Evolutionary conservation across 805 yeast genomes (phyloP), one percentile per base, ranked within the genome.

Genomic region (Jamesozyma lodderae): DNA sequence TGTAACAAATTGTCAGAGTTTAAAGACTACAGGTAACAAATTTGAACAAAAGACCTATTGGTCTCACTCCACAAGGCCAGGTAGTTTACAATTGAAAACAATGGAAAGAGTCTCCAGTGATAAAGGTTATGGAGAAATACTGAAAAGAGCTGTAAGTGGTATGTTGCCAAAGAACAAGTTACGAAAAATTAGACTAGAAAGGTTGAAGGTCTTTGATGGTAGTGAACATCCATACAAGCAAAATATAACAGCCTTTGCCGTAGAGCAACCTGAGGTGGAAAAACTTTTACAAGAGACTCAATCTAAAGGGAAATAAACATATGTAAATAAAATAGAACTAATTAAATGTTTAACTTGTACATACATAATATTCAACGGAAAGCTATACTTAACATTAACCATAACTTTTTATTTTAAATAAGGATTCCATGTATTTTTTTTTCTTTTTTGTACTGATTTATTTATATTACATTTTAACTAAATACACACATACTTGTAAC

Each of bases 121-220:
- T 57, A 77, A 80, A 52, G 98, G 99, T 6, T 83, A 77, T 49
- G 79, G 85, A n/a, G 97, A 92, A 61, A 66, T 88, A 10, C 66
- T 92, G 51, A 74, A 64, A 51, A 76, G 81, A 51, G 97, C 99
- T 2, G 98, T 92, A 5, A 79, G 85, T 45, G 94, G 94, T 40
- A 92, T 92, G 99, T 70, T 92, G 40, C 98, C 98, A 31, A 88
- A 85, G 66, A 90, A 92, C 61, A 78, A 79, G 52, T 73, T 81
- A 46, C 76, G 97, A 60, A 73, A 79, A 52, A 64, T 68, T 11
- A 77, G 98, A 59, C 62, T 92, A 53, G 90, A 77, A 20, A 75
- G 99, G 57, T 69, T 92, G 44, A 87, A 85, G 63, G 77, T 85
- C 0, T 83, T 73, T 59, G 97, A 94, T 51, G 96, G 90, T 21